Evolutionary conservation across 495 filamentous ascomycete species (phyloP).

Genomic region (Gamarada debralockiae): DNA sequence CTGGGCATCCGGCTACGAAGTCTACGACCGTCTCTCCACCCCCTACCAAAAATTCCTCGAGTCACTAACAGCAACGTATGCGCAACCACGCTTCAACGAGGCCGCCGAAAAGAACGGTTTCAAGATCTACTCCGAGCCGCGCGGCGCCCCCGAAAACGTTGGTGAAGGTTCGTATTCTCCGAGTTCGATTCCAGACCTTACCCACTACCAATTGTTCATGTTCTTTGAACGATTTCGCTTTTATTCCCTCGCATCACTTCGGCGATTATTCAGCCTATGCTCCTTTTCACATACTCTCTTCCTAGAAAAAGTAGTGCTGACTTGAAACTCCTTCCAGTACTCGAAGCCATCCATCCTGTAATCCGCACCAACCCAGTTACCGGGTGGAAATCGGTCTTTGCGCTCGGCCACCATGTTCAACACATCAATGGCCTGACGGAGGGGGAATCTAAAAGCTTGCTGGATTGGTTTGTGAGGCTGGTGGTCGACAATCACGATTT

Average conservation of each 20-base stretch:
- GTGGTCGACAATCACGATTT: conserved; percentile 76
- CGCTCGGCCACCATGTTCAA: conserved; percentile 58
- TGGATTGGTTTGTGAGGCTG: conserved; percentile 57
- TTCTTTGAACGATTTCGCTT: too few species aligned
- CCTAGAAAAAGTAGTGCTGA: too few species aligned
- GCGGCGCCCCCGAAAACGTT: conserved; percentile 67
- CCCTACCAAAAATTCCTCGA: conserved; percentile 63
- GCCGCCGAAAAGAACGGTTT: conserved; percentile 52
- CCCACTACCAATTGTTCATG: too few species aligned
- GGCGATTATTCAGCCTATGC: too few species aligned
- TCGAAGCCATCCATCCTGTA: conserved; percentile 67
- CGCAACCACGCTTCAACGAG: conserved; percentile 54
- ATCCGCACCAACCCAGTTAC: conserved; percentile 79
- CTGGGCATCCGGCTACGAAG: conserved; percentile 72
- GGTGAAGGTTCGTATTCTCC: too few species aligned
- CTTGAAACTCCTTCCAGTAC: too few species aligned
- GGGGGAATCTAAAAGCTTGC: conserved; percentile 54
- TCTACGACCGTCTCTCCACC: conserved; percentile 68
- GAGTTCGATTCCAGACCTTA: too few species aligned
- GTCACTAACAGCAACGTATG: conserved; percentile 61
- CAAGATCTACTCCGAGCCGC: conserved; percentile 46
- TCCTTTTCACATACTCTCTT: too few species aligned
- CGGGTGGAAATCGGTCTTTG: conserved; percentile 75
- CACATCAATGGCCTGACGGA: conserved; percentile 62
- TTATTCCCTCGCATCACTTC: too few species aligned